Base-by-base conservation (phyloP, 352 stramenopile species). In the Phytopythium cucurbitacearum region DNA sequence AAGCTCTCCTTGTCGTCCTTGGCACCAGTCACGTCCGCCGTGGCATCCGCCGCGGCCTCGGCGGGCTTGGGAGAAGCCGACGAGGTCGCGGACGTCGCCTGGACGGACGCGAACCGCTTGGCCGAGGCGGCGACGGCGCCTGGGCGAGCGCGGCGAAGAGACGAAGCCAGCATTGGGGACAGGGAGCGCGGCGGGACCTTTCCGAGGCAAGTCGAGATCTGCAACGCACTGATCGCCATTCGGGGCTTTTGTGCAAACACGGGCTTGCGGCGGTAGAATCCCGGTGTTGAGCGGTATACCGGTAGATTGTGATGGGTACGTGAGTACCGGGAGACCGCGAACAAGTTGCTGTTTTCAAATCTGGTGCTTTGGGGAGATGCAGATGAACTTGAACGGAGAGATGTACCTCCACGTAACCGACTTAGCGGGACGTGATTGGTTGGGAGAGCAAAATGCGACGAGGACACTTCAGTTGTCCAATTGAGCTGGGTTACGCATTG, bases 141-240 rank as follows among this genome's bases (percentile, higher is more conserved):
- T 43, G 53, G 51, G 57, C 60, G 35, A 37, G 58, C 60, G 21
- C 57, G 61, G 56, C 69, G 69, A 45, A 69, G 56, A 40, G 72
- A 59, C 37, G 66, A 57, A 21, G 60, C 56, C 64, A 85, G 56
- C 74, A 85, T 85, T 10, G 37, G 11, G 7, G 34, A 42, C 21
- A 5, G 49, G 33, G 44, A 44, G 13, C 21, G 38, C 36, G 33
- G 13, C 9, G 41, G 9, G 34, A 42, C 3, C 4, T 33, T 7
- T n/a, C 5, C 44, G 32, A 11, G 44, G 45, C 45, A 34, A 51
- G 32, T 51, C 45, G 45, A 40, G 45, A 51, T 51, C 33, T 51
- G 45, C 34, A n/a, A 16, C 12, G 46, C 46, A 41, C 46, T 48
- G 28, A 38, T 34, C 49, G 39, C 34, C 34, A 57, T 41, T 40